Evolutionary conservation across 768 basidiomycete genomes (phyloP).

Genomic region (Trametes meyenii): DNA sequence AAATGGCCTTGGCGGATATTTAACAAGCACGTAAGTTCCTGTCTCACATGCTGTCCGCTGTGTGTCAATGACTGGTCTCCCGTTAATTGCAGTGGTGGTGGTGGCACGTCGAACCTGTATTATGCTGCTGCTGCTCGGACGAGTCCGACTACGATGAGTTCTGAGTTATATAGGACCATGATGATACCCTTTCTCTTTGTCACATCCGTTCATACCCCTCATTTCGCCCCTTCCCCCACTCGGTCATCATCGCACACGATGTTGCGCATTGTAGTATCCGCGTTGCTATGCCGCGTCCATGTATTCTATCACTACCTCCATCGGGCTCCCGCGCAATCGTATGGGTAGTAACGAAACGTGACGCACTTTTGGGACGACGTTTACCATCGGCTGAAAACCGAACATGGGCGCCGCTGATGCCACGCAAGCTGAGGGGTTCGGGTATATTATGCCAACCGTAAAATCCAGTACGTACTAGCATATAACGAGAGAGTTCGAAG

Average conservation of each 20-base stretch:
- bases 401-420: no score
- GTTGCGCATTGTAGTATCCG: conserved; percentile 13
- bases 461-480: no score
- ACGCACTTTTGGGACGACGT: no score
- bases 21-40: conserved; percentile 64
- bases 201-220: no score
- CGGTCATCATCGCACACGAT: neutral
- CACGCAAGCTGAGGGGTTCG: no score
- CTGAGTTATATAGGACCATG: neutral
- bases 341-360: no score
- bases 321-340: no score
- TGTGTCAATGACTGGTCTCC: neutral
- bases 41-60: neutral
- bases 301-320: conserved; percentile 9
- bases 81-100: conserved; percentile 71
- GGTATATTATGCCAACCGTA: no score
- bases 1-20: conserved; percentile 67
- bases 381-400: no score
- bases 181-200: neutral
- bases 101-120: conserved; percentile 68
- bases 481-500: no score
- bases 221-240: no score
- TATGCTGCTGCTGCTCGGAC: conserved; percentile 61
- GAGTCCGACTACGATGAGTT: conserved; percentile 55
- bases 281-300: conserved; percentile 3